A percentile compares a stretch with the other conserved stretches of the same genome.
phyloP scores from a whole-genome alignment of 1,284 basidiomycete species.

The Ganoderma sinense region DNA sequence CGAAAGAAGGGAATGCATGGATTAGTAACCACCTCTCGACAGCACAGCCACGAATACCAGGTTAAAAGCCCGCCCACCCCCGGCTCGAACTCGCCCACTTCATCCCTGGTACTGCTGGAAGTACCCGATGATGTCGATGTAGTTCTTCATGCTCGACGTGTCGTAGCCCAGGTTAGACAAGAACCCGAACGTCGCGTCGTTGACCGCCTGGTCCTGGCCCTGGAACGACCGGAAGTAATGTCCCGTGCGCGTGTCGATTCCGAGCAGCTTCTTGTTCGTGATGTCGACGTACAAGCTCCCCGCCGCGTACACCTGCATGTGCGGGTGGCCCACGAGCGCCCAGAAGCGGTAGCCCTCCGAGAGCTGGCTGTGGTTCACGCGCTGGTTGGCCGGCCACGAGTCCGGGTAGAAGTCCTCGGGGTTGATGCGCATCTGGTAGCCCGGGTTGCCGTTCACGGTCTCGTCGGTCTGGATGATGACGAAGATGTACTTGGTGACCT shows the following conservation, averaged over 20 bases:
- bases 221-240: background rate
- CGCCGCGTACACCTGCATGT: conserved; percentile 4
- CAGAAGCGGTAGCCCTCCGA: conserved; percentile 6
- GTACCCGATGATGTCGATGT: background rate
- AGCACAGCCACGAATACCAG: background rate
- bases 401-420: conserved; percentile 4
- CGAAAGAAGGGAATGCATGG: too few relatives aligned
- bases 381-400: conserved; percentile 1
- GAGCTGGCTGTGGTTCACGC: conserved; percentile 4
- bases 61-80: background rate
- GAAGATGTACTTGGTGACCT: conserved; percentile 4
- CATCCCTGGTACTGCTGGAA: background rate
- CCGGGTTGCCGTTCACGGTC: background rate
- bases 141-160: background rate
- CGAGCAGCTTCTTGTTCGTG: conserved; percentile 5
- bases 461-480: conserved; percentile 4
- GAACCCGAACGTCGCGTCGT: conserved; percentile 5
- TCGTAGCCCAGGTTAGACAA: background rate
- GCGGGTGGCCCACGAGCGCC: background rate
- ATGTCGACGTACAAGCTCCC: conserved; percentile 2
- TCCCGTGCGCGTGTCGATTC: conserved; percentile 3
- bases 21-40: background rate
- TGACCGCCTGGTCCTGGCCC: conserved; percentile 3
- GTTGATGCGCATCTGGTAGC: conserved; percentile 1
- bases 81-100: background rate